phyloP scores from a whole-genome alignment of 23 red algal genomes.

The Gracilaria domingensis region DNA sequence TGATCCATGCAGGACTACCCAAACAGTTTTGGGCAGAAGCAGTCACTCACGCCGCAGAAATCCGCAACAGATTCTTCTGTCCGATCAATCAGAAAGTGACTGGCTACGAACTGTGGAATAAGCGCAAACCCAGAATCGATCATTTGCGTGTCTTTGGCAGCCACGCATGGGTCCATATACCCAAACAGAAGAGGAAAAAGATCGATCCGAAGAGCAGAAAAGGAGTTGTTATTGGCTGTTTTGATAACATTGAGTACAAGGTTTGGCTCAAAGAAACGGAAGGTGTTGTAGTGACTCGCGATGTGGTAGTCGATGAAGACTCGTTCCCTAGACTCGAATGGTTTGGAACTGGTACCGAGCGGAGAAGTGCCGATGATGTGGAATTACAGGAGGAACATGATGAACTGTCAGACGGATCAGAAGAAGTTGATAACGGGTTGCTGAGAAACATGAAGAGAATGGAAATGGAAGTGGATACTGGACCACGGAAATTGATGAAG shows the following conservation, averaged over 20 bases:
- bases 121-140: neutral
- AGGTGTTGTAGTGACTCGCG: neutral
- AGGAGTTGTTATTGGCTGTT: slow-evolving; percentile 19
- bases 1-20: slow-evolving; percentile 20
- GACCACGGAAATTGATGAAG: neutral
- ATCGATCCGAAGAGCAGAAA: neutral
- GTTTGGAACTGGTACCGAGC: neutral
- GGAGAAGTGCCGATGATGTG: neutral
- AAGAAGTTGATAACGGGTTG: neutral
- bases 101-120: neutral
- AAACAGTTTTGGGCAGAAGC: slow-evolving; percentile 37
- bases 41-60: too few relatives aligned
- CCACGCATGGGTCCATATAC: neutral
- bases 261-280: neutral
- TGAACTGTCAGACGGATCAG: neutral
- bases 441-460: neutral
- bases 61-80: slow-evolving; percentile 1
- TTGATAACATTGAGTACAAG: slow-evolving; percentile 39
- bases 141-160: slow-evolving; percentile 40
- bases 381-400: neutral
- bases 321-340: neutral
- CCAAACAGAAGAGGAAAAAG: slow-evolving; percentile 27
- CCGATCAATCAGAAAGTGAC: neutral
- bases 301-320: slow-evolving; percentile 2
- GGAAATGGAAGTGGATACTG: neutral